Evolutionary conservation across 2,329 filamentous ascomycete genomes (phyloP).

Genomic region (Phaeosphaeria sp.): DNA sequence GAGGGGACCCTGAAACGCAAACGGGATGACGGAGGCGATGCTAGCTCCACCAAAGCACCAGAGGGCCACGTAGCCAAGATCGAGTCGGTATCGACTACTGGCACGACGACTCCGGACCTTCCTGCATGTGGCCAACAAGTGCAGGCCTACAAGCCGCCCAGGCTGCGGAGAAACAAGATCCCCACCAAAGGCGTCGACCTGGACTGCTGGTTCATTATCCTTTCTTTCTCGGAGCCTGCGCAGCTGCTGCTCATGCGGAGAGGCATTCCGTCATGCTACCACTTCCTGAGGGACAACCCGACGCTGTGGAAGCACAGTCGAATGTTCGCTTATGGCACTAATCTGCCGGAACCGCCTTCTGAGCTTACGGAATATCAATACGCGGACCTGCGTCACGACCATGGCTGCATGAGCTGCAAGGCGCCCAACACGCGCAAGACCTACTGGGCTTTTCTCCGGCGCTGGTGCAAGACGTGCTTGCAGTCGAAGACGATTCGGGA

Average conservation of each 20-base stretch:
- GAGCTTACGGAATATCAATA: slow-evolving; percentile 51
- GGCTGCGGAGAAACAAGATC: slow-evolving; percentile 35
- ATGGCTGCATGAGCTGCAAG: slow-evolving; percentile 49
- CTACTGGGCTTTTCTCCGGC: slow-evolving; percentile 52
- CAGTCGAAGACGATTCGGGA: slow-evolving; percentile 41
- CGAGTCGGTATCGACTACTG: slow-evolving; percentile 10
- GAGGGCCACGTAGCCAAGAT: slow-evolving; percentile 4
- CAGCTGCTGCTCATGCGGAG: slow-evolving; percentile 44
- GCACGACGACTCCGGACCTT: slow-evolving; percentile 9
- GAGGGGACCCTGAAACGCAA: slow-evolving; percentile 37
- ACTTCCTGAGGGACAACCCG: slow-evolving; percentile 43
- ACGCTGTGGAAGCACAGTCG: slow-evolving; percentile 49
- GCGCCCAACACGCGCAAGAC: slow-evolving; percentile 48
- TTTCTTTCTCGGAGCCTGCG: slow-evolving; percentile 43
- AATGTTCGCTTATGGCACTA: slow-evolving; percentile 40
- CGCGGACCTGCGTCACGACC: slow-evolving; percentile 47
- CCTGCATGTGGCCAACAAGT: slow-evolving; percentile 26
- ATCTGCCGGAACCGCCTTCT: slow-evolving; percentile 43
- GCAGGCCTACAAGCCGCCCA: slow-evolving; percentile 35
- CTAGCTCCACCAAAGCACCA: slow-evolving; percentile 4
- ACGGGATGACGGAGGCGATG: slow-evolving; percentile 20
- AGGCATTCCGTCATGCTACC: slow-evolving; percentile 45
- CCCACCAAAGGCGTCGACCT: slow-evolving; percentile 37
- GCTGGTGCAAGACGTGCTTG: slow-evolving; percentile 52
- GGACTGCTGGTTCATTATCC: slow-evolving; percentile 47